A percentile compares a stretch with the other conserved stretches of the same genome.
phyloP scores from a whole-genome alignment of 2,329 filamentous ascomycete genomes.

The Sclerotinia glacialis region DNA sequence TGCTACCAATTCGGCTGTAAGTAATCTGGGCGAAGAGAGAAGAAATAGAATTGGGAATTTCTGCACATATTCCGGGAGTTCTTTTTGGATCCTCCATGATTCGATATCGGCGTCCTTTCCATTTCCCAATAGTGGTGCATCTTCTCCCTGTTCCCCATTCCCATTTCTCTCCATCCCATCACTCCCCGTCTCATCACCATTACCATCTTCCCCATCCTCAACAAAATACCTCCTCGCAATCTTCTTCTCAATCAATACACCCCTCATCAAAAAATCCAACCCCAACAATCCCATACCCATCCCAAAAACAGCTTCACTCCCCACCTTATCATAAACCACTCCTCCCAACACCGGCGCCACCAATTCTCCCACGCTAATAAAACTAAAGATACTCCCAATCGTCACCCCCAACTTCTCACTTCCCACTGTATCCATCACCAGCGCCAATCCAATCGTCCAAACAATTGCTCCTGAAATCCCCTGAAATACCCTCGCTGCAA shows the following conservation, averaged over 20 bases:
- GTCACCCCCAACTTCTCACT: conserved; percentile 58
- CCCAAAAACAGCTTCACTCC: conserved; percentile 57
- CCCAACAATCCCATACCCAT: conserved; percentile 53
- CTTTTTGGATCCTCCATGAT: not conserved
- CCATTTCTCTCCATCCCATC: conserved; percentile 23
- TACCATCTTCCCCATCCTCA: conserved; percentile 30
- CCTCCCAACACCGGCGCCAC: conserved; percentile 59
- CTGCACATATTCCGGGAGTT: conserved; percentile 37
- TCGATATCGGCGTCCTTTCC: conserved; percentile 1
- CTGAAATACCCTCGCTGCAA: conserved; percentile 64
- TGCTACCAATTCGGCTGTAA: conserved; percentile 42
- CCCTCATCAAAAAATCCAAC: conserved; percentile 58
- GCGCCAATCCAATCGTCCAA: conserved; percentile 69
- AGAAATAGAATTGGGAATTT: conserved; percentile 49
- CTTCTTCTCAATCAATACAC: conserved; percentile 62
- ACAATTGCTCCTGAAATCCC: conserved; percentile 68
- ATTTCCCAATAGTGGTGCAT: not conserved
- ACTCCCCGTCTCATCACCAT: conserved; percentile 24
- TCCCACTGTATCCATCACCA: conserved; percentile 68
- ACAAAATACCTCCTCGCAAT: conserved; percentile 44
- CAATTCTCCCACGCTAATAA: conserved; percentile 56
- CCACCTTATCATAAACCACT: conserved; percentile 56
- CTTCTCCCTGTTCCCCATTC: conserved; percentile 10
- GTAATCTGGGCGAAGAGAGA: conserved; percentile 43
- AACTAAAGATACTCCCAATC: conserved; percentile 59